A percentile compares a stretch with the other conserved stretches of the same genome.
These are phyloP conservation scores for Erucastrum elatum DNA, from an alignment of 345 rosid species.

Conservation along the genomic window DNA sequence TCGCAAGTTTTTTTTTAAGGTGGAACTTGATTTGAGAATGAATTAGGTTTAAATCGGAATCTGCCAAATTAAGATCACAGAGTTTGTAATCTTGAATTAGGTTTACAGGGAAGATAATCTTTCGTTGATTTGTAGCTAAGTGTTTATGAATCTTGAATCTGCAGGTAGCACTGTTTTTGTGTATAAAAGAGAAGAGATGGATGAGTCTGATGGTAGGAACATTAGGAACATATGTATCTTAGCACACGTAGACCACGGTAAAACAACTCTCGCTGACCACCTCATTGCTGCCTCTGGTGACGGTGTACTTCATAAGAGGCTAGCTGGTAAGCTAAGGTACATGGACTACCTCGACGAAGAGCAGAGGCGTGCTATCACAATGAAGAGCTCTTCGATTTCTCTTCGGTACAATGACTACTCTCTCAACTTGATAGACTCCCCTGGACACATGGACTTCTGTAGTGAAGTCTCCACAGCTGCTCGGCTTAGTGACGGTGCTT, in stretches of 20 bases:
- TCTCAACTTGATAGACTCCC: slow-evolving; percentile 82
- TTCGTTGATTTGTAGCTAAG: background rate
- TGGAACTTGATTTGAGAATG: background rate
- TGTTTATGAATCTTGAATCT: background rate
- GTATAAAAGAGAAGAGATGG: slow-evolving; percentile 33
- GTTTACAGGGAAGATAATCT: background rate
- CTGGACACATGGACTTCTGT: slow-evolving; percentile 98
- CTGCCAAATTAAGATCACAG: background rate
- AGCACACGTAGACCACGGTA: slow-evolving; percentile 97
- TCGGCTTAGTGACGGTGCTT: slow-evolving; percentile 83
- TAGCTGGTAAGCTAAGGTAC: slow-evolving; percentile 80
- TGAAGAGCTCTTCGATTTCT: slow-evolving; percentile 93
- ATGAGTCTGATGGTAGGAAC: slow-evolving; percentile 50
- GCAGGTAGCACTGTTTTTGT: slow-evolving; percentile 9
- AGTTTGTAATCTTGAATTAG: too few relatives aligned
- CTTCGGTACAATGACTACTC: slow-evolving; percentile 57
- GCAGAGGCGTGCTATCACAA: slow-evolving; percentile 92
- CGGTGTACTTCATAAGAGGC: slow-evolving; percentile 72
- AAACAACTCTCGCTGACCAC: slow-evolving; percentile 94
- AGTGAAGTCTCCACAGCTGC: slow-evolving; percentile 96
- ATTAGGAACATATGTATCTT: slow-evolving; percentile 78
- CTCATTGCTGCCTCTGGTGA: slow-evolving; percentile 80
- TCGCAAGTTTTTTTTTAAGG: background rate
- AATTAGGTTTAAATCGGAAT: background rate
- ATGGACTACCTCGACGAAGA: slow-evolving; percentile 98